Evolutionary conservation across 305 asterid species (phyloP).

Genomic region (Withania somnifera): DNA sequence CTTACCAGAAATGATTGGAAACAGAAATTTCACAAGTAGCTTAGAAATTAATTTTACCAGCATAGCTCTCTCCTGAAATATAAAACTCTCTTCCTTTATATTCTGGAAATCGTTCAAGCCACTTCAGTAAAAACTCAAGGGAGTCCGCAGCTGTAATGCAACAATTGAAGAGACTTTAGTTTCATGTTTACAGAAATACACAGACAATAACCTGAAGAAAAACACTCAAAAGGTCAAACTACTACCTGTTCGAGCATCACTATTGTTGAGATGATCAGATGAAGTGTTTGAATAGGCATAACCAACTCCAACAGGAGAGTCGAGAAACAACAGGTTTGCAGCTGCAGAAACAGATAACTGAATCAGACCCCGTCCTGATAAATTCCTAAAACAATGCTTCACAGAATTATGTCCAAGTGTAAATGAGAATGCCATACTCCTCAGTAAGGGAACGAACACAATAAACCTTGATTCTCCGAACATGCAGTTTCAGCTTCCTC

Average conservation of each 20-base stretch:
- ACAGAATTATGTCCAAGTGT: neutral
- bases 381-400: neutral
- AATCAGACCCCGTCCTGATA: neutral
- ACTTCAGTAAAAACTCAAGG: conserved; percentile 48
- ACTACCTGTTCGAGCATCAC: conserved; percentile 79
- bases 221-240: neutral
- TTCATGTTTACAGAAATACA: neutral
- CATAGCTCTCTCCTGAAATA: conserved; percentile 85
- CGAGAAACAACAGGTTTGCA: conserved; percentile 77
- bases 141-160: conserved; percentile 66
- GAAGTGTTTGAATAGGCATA: conserved; percentile 84
- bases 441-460: neutral
- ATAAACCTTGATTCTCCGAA: neutral
- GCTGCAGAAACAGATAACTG: conserved; percentile 32
- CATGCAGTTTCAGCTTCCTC: neutral
- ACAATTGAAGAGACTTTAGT: conserved; percentile 10
- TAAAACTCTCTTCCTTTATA: conserved; percentile 78
- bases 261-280: conserved; percentile 56
- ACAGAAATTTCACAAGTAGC: neutral
- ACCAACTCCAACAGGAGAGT: conserved; percentile 96
- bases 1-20: neutral
- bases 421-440: neutral
- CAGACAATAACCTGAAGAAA: neutral
- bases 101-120: conserved; percentile 92
- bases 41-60: conserved; percentile 38